Base-by-base conservation (phyloP, 768 basidiomycete genomes). In the Russula sp. region DNA sequence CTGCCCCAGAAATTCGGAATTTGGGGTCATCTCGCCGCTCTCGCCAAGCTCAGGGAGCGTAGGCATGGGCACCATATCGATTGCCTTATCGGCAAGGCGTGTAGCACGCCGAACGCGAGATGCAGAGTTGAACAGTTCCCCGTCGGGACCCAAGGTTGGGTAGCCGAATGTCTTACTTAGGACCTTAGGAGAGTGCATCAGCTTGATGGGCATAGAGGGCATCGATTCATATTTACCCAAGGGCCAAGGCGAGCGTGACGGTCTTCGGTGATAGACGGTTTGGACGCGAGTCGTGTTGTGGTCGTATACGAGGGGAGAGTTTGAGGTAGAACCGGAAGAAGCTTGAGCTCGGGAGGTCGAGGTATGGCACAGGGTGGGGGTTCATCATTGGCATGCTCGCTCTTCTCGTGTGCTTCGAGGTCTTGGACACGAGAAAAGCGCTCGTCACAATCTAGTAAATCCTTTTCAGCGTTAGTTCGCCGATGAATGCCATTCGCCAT, bases 201-300 rank as follows among this genome's bases (percentile, higher is more conserved):
- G 63, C 54, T n/a, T 31, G 47, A 7, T 48, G 14, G 10, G 27
- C 18, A 34, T 16, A 27, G 6, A 5, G 8, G 34, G 9, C 18
- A 56, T 56, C 27, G 5, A 27, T 16, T 32, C 11, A n/a, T 22
- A 44, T 51, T 39, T 57, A 65, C 64, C 60, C 61, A 65, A 44
- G 64, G 64, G 11, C 64, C 64, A 6, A 65, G 64, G 16, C 61
- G 60, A 20, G 64, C 44, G 54, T 64, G 64, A 42, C 64, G 64
- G 34, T 65, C 64, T 39, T 37, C 50, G 9, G 55, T 56, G 31
- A 65, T 62, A 3, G 61, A 57, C 6, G 64, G 64, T 31, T 40
- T 63, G 11, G 55, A 63, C 2, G 47, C 16, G 2, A 44, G 61
- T 31, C 44, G 55, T 8, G 64, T 65, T 47, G 55, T 52, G 1